Evolutionary conservation across 1,284 basidiomycete species (phyloP).

Genomic region (Fomitopsis pinicola): DNA sequence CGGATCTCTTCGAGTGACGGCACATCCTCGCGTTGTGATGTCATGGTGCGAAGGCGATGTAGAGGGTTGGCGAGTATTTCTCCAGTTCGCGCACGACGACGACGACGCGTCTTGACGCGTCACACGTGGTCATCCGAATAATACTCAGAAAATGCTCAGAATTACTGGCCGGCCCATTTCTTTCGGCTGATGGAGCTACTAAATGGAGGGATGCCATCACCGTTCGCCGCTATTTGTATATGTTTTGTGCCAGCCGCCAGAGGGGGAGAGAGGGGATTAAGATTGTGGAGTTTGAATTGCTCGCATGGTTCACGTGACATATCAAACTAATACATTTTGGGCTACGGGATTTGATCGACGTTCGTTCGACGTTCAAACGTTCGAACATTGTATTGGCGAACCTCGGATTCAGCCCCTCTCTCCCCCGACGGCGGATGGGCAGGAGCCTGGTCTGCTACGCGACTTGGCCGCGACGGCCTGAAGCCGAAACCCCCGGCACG

Average conservation of each 20-base stretch:
- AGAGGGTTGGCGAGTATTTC: background rate
- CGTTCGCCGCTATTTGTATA: background rate
- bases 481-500: no score
- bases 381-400: no score
- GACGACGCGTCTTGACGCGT: background rate
- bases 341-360: no score
- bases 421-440: no score
- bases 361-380: no score
- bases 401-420: no score
- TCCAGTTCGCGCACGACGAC: no score
- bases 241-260: slow-evolving; percentile 1
- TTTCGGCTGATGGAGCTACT: background rate
- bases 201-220: background rate
- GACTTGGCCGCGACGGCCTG: no score
- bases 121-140: background rate
- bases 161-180: background rate
- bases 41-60: background rate
- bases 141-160: background rate
- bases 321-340: no score
- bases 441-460: no score
- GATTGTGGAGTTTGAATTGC: slow-evolving; percentile 1
- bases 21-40: no score
- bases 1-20: background rate
- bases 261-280: background rate
- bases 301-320: background rate